Evolutionary conservation across 2,329 filamentous ascomycete species (phyloP), one percentile per base, ranked within the genome.

Genomic region (Aspergillus sp.): DNA sequence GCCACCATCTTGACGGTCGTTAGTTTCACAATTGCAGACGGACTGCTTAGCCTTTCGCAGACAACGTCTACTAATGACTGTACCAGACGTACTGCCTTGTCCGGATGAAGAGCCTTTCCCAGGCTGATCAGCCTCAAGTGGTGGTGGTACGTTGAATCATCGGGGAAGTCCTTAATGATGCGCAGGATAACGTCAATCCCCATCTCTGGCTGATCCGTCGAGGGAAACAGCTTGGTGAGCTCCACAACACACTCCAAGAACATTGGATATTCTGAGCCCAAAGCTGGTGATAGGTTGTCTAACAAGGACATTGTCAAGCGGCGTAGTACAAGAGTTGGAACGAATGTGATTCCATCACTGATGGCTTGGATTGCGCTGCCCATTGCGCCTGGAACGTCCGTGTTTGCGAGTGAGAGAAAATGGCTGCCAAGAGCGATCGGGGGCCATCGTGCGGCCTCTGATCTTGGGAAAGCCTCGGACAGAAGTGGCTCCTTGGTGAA

Each of bases 1-100:
- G 59, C 59, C 2, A 68, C 47, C 59, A 66, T 56, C 47, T 69
- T 69, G 20, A 63, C 56, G 1, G 65, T 65, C 6, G 63, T 63
- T 14, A 67, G 60, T 24, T 67, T 63, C 12, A 60, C 62, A 3
- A 60, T 39, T 11, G 14, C 18, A 29, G 11, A 20, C 6, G 29
- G 18, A 39, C n/a, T 18, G 9, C 31, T 22, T 18, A 51, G 32
- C 7, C 26, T 31, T 46, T 55, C 45, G 20, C 14, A 45, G 31
- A 68, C 49, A 24, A 64, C 57, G 2, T 3, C 20, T 9, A 55
- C 36, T 16, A 67, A 57, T 5, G 39, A 45, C 14, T 49, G 31
- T 16, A 67, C 22, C 14, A 65, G 42, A 2, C 10, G 31, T 10
- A 54, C 31, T 9, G 63, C 64, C 24, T 54, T 29, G 1, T 47